Percentiles rank a stretch among this genome's conserved stretches.
Evolutionary conservation across 2,329 filamentous ascomycete genomes (phyloP).

Genomic region (Talaromyces sp.): DNA sequence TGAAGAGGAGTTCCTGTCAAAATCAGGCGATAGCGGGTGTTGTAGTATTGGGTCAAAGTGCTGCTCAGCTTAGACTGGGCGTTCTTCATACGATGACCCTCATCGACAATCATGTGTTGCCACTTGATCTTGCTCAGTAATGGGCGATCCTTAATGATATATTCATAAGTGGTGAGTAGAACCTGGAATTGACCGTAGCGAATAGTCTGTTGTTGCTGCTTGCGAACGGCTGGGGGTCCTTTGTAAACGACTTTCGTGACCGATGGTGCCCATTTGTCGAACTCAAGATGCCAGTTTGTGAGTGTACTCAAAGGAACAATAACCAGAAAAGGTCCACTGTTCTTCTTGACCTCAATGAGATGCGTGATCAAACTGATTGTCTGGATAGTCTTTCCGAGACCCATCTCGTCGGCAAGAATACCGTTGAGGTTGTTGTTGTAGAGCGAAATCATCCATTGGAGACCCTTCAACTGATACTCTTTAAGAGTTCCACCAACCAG

Average conservation of each 20-base stretch:
- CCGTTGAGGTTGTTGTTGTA: conserved; percentile 99
- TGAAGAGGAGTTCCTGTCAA: conserved; percentile 94
- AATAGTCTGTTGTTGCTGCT: conserved; percentile 87
- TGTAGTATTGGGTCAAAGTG: conserved; percentile 93
- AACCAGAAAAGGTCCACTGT: conserved; percentile 87
- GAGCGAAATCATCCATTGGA: conserved; percentile 99
- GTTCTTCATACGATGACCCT: conserved; percentile 99
- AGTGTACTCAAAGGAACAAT: conserved; percentile 95
- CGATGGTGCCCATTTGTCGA: conserved; percentile 96
- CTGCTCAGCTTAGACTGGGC: conserved; percentile 90
- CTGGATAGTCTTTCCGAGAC: conserved; percentile 98
- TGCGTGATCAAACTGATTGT: conserved; percentile 97
- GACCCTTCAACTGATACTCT: conserved; percentile 96
- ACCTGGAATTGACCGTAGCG: conserved; percentile 95
- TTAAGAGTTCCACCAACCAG: conserved; percentile 90
- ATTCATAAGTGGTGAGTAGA: conserved; percentile 94
- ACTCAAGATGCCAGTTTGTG: conserved; percentile 98
- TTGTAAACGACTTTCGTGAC: conserved; percentile 91
- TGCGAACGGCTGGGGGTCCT: conserved; percentile 80
- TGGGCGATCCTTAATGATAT: conserved; percentile 97
- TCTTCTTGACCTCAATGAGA: conserved; percentile 90
- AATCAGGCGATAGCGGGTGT: conserved; percentile 90
- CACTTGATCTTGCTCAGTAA: conserved; percentile 97
- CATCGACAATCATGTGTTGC: conserved; percentile 99
- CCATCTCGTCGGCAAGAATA: conserved; percentile 98